Evolutionary conservation across 2,329 filamentous ascomycete genomes (phyloP).

Genomic region (Domatiomyces globalis): DNA sequence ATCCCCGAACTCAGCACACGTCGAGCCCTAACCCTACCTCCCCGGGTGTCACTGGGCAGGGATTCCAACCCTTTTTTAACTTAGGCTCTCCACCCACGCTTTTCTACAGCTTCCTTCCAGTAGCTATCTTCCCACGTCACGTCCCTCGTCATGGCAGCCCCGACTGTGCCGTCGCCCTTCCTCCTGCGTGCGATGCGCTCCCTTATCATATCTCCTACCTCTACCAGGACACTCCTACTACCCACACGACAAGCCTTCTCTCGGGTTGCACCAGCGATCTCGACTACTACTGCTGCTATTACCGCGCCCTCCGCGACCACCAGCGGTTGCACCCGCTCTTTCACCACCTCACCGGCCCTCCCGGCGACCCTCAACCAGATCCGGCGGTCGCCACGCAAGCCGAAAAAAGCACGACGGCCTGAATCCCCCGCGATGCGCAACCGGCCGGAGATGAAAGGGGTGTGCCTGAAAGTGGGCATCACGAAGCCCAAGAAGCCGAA

Average conservation of each 20-base stretch:
- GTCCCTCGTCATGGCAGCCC: background rate
- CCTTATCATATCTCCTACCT: background rate
- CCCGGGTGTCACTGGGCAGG: too few species aligned
- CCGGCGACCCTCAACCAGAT: constrained; percentile 61
- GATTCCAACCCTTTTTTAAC: too few species aligned
- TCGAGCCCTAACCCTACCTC: too few species aligned
- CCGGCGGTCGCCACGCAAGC: constrained; percentile 59
- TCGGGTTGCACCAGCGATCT: background rate
- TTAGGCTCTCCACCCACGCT: too few species aligned
- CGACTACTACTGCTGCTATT: background rate
- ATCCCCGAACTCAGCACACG: too few species aligned
- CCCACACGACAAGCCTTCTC: constrained; percentile 9
- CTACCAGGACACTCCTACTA: background rate
- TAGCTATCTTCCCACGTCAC: too few species aligned
- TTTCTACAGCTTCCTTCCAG: background rate
- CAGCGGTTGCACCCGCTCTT: constrained; percentile 26
- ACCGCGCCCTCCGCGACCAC: constrained; percentile 17
- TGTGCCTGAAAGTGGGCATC: constrained; percentile 86
- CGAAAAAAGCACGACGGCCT: constrained; percentile 69
- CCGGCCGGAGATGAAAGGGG: constrained; percentile 79
- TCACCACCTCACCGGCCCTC: constrained; percentile 44
- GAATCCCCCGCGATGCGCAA: constrained; percentile 69
- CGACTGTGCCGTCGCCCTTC: background rate
- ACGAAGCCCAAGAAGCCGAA: constrained; percentile 98
- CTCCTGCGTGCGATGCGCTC: constrained; percentile 1